These are phyloP conservation scores for Apiotrichum siamense DNA, from an alignment of 1,284 basidiomycete genomes.

Conservation along the genomic window DNA sequence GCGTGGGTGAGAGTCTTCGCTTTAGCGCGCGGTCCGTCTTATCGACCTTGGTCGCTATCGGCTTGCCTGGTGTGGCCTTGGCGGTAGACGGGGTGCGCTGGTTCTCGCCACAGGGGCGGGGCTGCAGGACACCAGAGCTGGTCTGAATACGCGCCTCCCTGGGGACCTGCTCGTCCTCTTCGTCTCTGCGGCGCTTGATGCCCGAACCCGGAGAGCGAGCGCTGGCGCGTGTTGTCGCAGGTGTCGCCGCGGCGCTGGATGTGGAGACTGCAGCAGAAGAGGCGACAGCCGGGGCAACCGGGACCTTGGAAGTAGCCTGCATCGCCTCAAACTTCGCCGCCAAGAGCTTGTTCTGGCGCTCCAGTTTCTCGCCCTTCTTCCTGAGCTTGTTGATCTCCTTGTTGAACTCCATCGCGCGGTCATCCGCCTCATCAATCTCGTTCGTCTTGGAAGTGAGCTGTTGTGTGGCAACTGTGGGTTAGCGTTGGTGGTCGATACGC, in stretches of 20 bases:
- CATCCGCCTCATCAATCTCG: conserved; percentile 21
- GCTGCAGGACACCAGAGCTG: background rate
- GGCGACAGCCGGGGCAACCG: background rate
- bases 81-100: background rate
- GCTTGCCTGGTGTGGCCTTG: too few relatives aligned
- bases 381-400: conserved; percentile 8
- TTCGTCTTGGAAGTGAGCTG: conserved; percentile 12
- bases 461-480: conserved; percentile 1
- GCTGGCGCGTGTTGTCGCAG: background rate
- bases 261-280: background rate
- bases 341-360: conserved; percentile 8
- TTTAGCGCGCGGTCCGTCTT: too few relatives aligned
- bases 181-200: conserved; percentile 16
- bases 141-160: conserved; percentile 7
- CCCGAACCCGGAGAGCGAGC: background rate
- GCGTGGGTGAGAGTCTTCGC: too few relatives aligned
- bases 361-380: conserved; percentile 10
- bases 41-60: too few relatives aligned
- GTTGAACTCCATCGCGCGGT: conserved; percentile 15
- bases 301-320: background rate
- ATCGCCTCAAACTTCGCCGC: conserved; percentile 9
- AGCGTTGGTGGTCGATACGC: background rate
- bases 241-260: background rate
- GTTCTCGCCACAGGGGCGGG: background rate
- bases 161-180: background rate